phyloP scores from a whole-genome alignment of 768 basidiomycete species.

The Cubamyces lactineus region DNA sequence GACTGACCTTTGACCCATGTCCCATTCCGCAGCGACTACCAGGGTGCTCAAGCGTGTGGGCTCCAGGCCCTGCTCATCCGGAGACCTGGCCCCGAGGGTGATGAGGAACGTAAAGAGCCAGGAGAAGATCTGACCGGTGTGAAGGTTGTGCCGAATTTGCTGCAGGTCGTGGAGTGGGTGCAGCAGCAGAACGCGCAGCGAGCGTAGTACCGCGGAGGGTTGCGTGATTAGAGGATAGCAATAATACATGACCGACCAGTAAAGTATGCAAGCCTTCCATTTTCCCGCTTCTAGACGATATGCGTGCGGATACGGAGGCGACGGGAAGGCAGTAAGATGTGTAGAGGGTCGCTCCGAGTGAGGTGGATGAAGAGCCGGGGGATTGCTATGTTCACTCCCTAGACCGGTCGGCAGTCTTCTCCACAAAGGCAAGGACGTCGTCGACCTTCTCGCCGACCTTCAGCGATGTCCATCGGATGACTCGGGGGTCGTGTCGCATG shows the following conservation, averaged over 20 bases:
- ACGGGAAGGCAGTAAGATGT: background rate
- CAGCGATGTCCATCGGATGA: conserved; percentile 80
- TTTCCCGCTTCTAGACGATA: background rate
- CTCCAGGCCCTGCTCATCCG: conserved; percentile 61
- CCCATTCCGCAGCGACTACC: conserved; percentile 56
- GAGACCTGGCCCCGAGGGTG: conserved; percentile 51
- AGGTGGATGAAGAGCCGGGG: background rate
- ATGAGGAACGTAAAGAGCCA: conserved; percentile 47
- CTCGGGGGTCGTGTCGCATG: conserved; percentile 79
- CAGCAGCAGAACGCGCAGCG: conserved; percentile 14
- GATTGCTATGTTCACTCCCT: background rate
- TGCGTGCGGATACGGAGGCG: background rate
- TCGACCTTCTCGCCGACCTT: conserved; percentile 77
- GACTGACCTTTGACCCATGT: background rate
- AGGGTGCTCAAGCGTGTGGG: conserved; percentile 59
- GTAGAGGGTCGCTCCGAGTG: background rate
- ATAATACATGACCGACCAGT: conserved; percentile 20
- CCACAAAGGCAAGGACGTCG: conserved; percentile 55
- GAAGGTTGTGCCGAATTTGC: conserved; percentile 42
- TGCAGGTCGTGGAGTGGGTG: conserved; percentile 44
- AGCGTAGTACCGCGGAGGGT: conserved; percentile 2
- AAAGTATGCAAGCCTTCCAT: background rate
- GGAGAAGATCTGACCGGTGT: conserved; percentile 46
- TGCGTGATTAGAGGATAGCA: conserved; percentile 4
- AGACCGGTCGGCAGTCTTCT: conserved; percentile 15